These are phyloP conservation scores for Rhizopus delemar DNA, from an alignment of 371 early-diverging fungal genomes.

Conservation along the genomic window DNA sequence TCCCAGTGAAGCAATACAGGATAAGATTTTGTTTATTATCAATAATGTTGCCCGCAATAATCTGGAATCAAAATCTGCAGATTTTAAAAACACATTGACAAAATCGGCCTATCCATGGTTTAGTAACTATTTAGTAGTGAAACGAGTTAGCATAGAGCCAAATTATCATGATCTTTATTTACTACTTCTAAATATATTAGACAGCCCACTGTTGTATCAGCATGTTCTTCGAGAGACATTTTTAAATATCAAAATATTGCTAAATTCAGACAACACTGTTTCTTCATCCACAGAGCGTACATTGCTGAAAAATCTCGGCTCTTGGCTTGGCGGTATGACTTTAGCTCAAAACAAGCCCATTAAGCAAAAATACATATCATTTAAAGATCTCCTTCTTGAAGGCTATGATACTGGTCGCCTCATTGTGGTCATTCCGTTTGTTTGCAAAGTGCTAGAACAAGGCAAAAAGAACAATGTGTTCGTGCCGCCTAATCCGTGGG, in stretches of 20 bases:
- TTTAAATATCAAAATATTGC: slow-evolving; percentile 78
- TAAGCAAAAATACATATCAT: slow-evolving; percentile 87
- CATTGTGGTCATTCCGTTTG: slow-evolving; percentile 96
- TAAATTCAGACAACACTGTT: slow-evolving; percentile 92
- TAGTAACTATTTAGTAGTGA: slow-evolving; percentile 88
- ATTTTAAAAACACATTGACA: slow-evolving; percentile 73
- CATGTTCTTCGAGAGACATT: slow-evolving; percentile 89
- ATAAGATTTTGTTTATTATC: slow-evolving; percentile 93
- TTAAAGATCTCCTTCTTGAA: slow-evolving; percentile 92
- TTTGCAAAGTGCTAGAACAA: slow-evolving; percentile 95
- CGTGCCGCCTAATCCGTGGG: slow-evolving; percentile 96
- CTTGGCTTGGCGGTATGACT: slow-evolving; percentile 97
- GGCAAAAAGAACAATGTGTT: slow-evolving; percentile 83
- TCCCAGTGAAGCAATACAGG: slow-evolving; percentile 78
- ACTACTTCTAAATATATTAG: slow-evolving; percentile 72
- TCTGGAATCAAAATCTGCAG: slow-evolving; percentile 76
- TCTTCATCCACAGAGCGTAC: slow-evolving; percentile 87
- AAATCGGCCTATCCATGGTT: slow-evolving; percentile 83
- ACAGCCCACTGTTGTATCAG: slow-evolving; percentile 59
- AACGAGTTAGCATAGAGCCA: slow-evolving; percentile 92
- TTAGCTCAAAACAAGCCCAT: slow-evolving; percentile 93
- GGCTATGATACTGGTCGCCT: slow-evolving; percentile 85
- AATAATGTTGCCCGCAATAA: slow-evolving; percentile 93
- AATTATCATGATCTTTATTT: slow-evolving; percentile 91
- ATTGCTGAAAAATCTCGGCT: slow-evolving; percentile 91